phyloP scores from a whole-genome alignment of 2,329 filamentous ascomycete genomes.

The Sphaerostilbella broomeana region DNA sequence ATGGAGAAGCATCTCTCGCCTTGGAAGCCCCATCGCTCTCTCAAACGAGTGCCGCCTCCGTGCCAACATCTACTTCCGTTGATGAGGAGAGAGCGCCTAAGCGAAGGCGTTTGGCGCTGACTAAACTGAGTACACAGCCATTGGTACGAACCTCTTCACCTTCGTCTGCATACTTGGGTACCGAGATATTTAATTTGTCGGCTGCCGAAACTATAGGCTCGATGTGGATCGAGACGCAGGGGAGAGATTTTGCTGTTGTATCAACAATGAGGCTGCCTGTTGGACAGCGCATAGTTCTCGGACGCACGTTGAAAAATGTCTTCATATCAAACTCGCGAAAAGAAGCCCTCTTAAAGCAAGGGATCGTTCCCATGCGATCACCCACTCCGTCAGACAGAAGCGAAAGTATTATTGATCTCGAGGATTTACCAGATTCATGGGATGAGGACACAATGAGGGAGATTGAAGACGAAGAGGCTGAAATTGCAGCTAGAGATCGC shows the following conservation, averaged over 20 bases:
- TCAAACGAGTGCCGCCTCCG: no score
- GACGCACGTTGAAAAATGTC: slow-evolving; percentile 34
- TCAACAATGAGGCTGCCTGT: slow-evolving; percentile 27
- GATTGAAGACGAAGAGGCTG: slow-evolving; percentile 43
- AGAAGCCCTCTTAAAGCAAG: slow-evolving; percentile 12
- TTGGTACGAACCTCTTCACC: no score
- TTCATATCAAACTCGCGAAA: slow-evolving; percentile 26
- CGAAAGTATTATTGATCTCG: slow-evolving; percentile 39
- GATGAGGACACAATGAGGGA: slow-evolving; percentile 56
- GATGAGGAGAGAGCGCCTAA: slow-evolving; percentile 17
- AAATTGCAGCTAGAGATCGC: slow-evolving; percentile 15
- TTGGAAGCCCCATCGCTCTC: background rate
- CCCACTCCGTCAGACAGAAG: slow-evolving; percentile 18
- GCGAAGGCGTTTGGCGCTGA: slow-evolving; percentile 23
- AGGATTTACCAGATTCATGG: slow-evolving; percentile 24
- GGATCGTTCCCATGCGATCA: slow-evolving; percentile 13
- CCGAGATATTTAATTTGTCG: slow-evolving; percentile 7
- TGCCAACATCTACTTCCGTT: background rate
- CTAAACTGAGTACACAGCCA: slow-evolving; percentile 15
- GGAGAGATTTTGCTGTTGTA: slow-evolving; percentile 23
- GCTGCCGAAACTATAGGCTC: slow-evolving; percentile 16
- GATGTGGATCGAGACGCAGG: slow-evolving; percentile 16
- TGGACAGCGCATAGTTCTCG: slow-evolving; percentile 39
- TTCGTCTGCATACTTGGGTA: no score
- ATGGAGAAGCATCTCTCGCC: background rate